Conservation (phyloP, 1,284 basidiomycete genomes). For the Moesziomyces sp. region DNA sequence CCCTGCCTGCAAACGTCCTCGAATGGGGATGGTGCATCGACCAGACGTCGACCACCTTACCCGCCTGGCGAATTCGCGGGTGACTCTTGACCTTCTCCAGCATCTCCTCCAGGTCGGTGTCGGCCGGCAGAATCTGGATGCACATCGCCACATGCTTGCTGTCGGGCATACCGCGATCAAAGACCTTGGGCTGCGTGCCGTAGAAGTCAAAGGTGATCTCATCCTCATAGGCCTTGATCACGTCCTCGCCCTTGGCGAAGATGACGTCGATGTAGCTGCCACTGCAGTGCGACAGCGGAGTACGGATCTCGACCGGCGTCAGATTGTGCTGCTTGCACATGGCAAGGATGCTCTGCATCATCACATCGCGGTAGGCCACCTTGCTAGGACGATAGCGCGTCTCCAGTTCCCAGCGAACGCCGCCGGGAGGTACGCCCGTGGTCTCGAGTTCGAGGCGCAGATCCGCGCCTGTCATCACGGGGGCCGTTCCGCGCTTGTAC, state of each 20-base stretch:
- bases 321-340: constrained; percentile 27
- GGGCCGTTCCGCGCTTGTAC: constrained; percentile 9
- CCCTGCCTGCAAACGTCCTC: constrained; percentile 17
- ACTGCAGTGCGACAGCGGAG: neutral
- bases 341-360: constrained; percentile 32
- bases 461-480: constrained; percentile 12
- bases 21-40: constrained; percentile 11
- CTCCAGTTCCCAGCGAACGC: constrained; percentile 30
- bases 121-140: constrained; percentile 31
- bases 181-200: constrained; percentile 22
- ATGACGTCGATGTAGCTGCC: constrained; percentile 25
- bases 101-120: constrained; percentile 1
- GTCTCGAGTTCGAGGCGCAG: constrained; percentile 19
- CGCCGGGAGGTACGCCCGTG: constrained; percentile 18
- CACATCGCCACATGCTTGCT: constrained; percentile 20
- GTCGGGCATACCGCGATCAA: constrained; percentile 14
- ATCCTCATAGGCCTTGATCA: constrained; percentile 22
- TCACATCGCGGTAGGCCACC: constrained; percentile 23
- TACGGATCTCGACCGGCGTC: constrained; percentile 29
- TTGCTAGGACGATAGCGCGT: constrained; percentile 22
- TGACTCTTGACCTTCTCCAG: neutral
- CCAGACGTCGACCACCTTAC: constrained; percentile 26
- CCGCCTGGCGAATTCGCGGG: constrained; percentile 9
- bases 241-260: constrained; percentile 23
- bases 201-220: constrained; percentile 35